These are phyloP conservation scores for Hebeloma cylindrosporum DNA, from an alignment of 768 basidiomycete species.

Conservation along the genomic window DNA sequence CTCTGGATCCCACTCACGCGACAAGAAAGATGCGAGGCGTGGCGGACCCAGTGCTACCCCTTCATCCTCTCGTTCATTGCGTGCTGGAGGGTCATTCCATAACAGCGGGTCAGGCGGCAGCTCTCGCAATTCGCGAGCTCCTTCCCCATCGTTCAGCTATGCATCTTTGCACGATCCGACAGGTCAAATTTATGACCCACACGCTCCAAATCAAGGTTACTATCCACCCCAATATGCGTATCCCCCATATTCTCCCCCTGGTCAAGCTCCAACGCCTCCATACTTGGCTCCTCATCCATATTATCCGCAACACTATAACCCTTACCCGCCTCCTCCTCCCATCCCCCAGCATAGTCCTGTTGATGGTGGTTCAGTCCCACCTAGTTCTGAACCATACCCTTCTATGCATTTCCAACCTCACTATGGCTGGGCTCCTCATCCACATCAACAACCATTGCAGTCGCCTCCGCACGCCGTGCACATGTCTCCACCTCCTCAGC, in stretches of 20 bases:
- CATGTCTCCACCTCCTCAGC: slow-evolving; percentile 32
- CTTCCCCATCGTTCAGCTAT: slow-evolving; percentile 77
- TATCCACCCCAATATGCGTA: slow-evolving; percentile 52
- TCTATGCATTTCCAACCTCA: slow-evolving; percentile 32
- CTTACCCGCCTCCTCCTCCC: slow-evolving; percentile 38
- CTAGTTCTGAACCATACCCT: slow-evolving; percentile 35
- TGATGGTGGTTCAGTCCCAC: slow-evolving; percentile 34
- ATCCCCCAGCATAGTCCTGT: slow-evolving; percentile 31
- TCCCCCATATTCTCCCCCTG: slow-evolving; percentile 47
- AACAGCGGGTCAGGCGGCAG: slow-evolving; percentile 52
- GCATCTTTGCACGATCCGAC: slow-evolving; percentile 65
- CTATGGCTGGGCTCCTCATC: slow-evolving; percentile 40
- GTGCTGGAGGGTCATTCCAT: slow-evolving; percentile 49
- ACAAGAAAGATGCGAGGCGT: slow-evolving; percentile 50
- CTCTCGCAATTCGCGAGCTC: slow-evolving; percentile 70
- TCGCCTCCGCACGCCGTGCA: slow-evolving; percentile 31
- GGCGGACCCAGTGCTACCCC: slow-evolving; percentile 44
- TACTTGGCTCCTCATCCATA: slow-evolving; percentile 44
- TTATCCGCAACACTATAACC: slow-evolving; percentile 35
- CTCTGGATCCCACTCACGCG: slow-evolving; percentile 49
- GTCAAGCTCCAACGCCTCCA: slow-evolving; percentile 37
- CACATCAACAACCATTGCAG: slow-evolving; percentile 30
- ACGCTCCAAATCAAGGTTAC: slow-evolving; percentile 38
- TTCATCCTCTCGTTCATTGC: slow-evolving; percentile 61
- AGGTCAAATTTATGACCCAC: slow-evolving; percentile 47